These are phyloP conservation scores for Lycium barbarum DNA, from an alignment of 257 asterid genomes.

Conservation along the genomic window DNA sequence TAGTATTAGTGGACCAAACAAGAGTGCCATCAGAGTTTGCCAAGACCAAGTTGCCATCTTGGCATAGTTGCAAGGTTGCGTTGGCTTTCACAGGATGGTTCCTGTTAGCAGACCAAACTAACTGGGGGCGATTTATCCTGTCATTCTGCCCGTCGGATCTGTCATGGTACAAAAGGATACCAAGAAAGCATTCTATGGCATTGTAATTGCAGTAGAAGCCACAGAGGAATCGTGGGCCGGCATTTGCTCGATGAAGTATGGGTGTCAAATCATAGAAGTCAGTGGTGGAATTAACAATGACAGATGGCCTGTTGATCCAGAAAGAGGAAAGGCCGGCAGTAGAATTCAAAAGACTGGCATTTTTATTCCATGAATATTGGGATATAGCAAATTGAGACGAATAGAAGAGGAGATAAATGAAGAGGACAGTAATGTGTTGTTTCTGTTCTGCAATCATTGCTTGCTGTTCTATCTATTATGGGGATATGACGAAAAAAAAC, in stretches of 20 bases:
- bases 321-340: neutral
- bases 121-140: neutral
- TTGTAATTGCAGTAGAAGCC: neutral
- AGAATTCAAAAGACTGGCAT: neutral
- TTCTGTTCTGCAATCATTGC: neutral
- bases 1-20: slow-evolving; percentile 28
- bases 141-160: neutral
- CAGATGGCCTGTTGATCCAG: neutral
- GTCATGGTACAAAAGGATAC: neutral
- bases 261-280: neutral
- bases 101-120: slow-evolving; percentile 32
- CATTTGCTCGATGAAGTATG: neutral
- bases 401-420: neutral
- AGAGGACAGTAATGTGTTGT: neutral
- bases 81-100: slow-evolving; percentile 1
- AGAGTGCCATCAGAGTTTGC: slow-evolving; percentile 15
- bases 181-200: neutral
- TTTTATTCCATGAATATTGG: neutral
- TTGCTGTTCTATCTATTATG: neutral
- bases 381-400: neutral
- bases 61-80: slow-evolving; percentile 2
- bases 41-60: slow-evolving; percentile 32
- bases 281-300: neutral
- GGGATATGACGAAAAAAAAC: neutral
- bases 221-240: neutral